These are phyloP conservation scores for Choricystis sp. DNA, from an alignment of 139 green algal genomes.

Conservation along the genomic window DNA sequence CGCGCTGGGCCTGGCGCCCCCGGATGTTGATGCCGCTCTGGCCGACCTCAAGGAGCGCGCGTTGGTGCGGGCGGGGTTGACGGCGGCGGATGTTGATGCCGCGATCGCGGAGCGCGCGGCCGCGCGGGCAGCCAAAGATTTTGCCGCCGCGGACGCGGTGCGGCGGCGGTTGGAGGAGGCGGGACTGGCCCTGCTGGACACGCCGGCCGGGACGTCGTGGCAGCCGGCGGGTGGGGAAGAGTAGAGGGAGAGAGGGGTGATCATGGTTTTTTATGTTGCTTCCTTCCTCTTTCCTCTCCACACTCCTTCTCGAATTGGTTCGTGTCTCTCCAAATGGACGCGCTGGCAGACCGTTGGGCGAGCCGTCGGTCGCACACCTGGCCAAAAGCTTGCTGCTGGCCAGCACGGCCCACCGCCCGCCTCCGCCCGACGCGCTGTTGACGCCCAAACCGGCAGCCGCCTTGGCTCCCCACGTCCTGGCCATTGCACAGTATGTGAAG, in stretches of 20 bases:
- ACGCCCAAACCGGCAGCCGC: slow-evolving; percentile 23
- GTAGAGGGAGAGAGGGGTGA: not conserved
- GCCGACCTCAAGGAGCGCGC: not conserved
- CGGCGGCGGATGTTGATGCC: slow-evolving; percentile 36
- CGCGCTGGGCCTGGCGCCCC: slow-evolving; percentile 12
- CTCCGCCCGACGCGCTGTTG: not conserved
- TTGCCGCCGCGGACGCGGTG: slow-evolving; percentile 43
- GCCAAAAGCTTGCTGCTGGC: slow-evolving; percentile 74
- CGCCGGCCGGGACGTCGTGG: slow-evolving; percentile 7
- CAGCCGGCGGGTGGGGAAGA: not conserved
- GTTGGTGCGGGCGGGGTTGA: slow-evolving; percentile 30
- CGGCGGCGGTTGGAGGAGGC: slow-evolving; percentile 25
- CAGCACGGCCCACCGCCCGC: slow-evolving; percentile 37
- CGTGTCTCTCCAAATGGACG: no score
- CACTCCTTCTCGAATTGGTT: no score
- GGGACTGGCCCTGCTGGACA: slow-evolving; percentile 66
- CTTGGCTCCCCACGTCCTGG: slow-evolving; percentile 57
- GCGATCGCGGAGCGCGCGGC: slow-evolving; percentile 27
- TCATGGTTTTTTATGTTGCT: not conserved
- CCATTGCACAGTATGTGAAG: slow-evolving; percentile 58
- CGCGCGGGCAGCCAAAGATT: slow-evolving; percentile 61
- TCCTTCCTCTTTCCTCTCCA: no score
- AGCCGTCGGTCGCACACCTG: slow-evolving; percentile 42
- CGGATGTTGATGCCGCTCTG: slow-evolving; percentile 28
- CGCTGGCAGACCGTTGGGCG: no score